Conservation (phyloP, 1,139 yeast species). For the Candida anutae region DNA sequence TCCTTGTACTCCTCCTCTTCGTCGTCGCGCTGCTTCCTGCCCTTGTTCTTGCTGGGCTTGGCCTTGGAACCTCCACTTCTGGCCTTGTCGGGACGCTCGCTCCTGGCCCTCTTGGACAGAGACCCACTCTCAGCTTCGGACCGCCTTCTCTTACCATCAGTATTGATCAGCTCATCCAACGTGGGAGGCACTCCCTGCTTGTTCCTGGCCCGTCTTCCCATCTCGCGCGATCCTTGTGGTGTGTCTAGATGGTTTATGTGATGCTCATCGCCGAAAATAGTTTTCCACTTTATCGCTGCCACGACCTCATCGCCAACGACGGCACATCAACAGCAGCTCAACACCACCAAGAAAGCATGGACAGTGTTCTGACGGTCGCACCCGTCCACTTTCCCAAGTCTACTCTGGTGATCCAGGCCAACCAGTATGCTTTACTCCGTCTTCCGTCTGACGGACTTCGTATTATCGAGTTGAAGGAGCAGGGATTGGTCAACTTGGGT, state of each 20-base stretch:
- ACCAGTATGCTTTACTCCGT: constrained; percentile 58
- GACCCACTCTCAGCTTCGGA: constrained; percentile 8
- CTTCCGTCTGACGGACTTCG: constrained; percentile 78
- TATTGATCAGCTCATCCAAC: constrained; percentile 63
- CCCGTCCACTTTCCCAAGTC: neutral
- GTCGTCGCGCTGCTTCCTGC: constrained; percentile 6
- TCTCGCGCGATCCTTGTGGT: constrained; percentile 12
- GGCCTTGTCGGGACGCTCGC: constrained; percentile 14
- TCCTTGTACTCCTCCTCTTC: constrained; percentile 30
- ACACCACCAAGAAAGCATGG: neutral
- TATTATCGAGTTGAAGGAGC: constrained; percentile 55
- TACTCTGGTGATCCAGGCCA: constrained; percentile 23
- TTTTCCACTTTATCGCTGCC: constrained; percentile 6
- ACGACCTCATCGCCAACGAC: constrained; percentile 9
- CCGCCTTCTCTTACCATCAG: constrained; percentile 21
- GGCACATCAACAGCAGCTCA: too few species aligned
- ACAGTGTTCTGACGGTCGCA: neutral
- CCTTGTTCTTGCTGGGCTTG: constrained; percentile 9
- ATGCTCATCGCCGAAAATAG: too few species aligned
- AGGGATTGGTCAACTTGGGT: constrained; percentile 64
- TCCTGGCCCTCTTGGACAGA: too few species aligned
- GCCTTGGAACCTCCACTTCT: constrained; percentile 10
- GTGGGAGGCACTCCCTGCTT: constrained; percentile 89
- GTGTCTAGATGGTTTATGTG: constrained; percentile 7
- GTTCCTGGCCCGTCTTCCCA: constrained; percentile 91